Conservation (phyloP, 1,139 yeast species). For the Sugiyamaella pinicola region DNA sequence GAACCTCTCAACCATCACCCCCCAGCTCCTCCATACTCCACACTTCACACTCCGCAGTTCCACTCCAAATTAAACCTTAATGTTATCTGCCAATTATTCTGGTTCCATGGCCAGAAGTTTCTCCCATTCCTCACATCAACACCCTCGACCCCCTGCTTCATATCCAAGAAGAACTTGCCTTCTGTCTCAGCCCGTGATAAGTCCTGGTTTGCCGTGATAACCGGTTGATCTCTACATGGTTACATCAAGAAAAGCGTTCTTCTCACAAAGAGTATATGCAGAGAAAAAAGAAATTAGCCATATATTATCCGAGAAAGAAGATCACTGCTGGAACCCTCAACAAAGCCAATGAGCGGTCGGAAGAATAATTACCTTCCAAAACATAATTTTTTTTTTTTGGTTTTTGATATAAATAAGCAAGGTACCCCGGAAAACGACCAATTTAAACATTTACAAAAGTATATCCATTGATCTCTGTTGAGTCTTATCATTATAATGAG, state of each 20-base stretch:
- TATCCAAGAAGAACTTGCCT: no score
- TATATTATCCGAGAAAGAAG: slow-evolving; percentile 8
- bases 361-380: not conserved
- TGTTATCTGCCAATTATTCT: not conserved
- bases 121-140: not conserved
- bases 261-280: not conserved
- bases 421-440: slow-evolving; percentile 2
- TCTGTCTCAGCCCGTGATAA: not conserved
- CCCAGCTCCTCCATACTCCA: not conserved
- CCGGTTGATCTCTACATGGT: slow-evolving; percentile 9
- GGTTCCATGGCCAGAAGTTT: not conserved
- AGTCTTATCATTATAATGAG: slow-evolving; percentile 47
- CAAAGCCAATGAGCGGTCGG: slow-evolving; percentile 5
- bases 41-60: not conserved
- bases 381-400: not conserved
- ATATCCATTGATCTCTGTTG: not conserved
- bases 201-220: slow-evolving; percentile 8
- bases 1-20: no score
- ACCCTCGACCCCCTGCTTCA: not conserved
- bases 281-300: slow-evolving; percentile 5
- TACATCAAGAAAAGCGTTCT: not conserved
- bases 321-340: slow-evolving; percentile 13
- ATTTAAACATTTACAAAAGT: no score
- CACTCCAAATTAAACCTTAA: not conserved
- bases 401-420: slow-evolving; percentile 2